Percentiles rank a stretch among this genome's conserved stretches.
These are phyloP conservation scores for Talaromyces sp. DNA, from an alignment of 2,329 filamentous ascomycete genomes.

Conservation along the genomic window DNA sequence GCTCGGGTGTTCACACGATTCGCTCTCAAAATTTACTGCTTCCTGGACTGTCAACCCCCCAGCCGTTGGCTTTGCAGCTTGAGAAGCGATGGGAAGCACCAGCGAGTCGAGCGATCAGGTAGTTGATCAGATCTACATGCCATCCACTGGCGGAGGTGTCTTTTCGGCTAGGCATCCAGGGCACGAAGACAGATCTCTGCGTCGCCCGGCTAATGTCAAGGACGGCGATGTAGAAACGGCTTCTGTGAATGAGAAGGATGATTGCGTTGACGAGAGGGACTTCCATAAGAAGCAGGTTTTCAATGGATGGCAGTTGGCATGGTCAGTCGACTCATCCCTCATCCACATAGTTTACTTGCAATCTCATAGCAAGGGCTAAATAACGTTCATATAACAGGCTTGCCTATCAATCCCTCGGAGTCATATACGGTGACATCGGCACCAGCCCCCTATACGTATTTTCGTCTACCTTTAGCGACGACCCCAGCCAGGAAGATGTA, in stretches of 20 bases:
- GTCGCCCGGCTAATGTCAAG: slow-evolving; percentile 5
- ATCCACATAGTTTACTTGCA: too few relatives aligned
- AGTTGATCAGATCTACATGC: slow-evolving; percentile 5
- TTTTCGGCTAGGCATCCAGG: slow-evolving; percentile 1
- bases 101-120: background rate
- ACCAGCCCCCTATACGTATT: slow-evolving; percentile 57
- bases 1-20: background rate
- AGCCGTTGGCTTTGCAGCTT: background rate
- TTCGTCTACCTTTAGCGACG: slow-evolving; percentile 50
- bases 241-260: slow-evolving; percentile 9
- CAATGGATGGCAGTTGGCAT: slow-evolving; percentile 9
- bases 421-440: slow-evolving; percentile 60
- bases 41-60: background rate
- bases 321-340: background rate
- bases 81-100: background rate
- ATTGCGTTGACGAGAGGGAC: slow-evolving; percentile 11
- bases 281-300: slow-evolving; percentile 14
- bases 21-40: background rate
- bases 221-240: slow-evolving; percentile 3
- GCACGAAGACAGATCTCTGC: background rate
- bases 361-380: background rate
- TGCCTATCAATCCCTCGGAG: slow-evolving; percentile 54
- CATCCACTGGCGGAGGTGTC: slow-evolving; percentile 13
- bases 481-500: slow-evolving; percentile 46
- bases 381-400: slow-evolving; percentile 31